Evolutionary conservation across 208 protist species (phyloP).

Genomic region (Trypanosoma lewisi): DNA sequence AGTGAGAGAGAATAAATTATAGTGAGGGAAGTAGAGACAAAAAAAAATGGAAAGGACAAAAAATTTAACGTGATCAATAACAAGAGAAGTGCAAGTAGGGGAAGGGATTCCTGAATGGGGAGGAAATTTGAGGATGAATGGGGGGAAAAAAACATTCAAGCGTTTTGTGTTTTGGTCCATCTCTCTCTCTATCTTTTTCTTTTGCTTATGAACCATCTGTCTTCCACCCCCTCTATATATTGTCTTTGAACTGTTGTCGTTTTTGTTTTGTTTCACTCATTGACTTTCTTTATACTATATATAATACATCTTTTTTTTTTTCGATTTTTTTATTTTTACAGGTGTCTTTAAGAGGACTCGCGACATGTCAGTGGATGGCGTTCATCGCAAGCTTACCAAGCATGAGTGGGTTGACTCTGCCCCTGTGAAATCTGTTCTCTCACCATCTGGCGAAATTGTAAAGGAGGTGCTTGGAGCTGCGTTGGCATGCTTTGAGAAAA

Average conservation of each 20-base stretch:
- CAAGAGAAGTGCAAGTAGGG: too few species aligned
- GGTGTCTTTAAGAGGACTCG: neutral
- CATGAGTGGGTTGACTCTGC: slow-evolving; percentile 31
- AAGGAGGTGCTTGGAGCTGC: slow-evolving; percentile 26
- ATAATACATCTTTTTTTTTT: neutral
- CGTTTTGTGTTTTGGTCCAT: too few species aligned
- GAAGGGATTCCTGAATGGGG: too few species aligned
- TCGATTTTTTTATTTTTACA: neutral
- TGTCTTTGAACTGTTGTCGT: neutral
- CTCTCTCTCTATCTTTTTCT: too few species aligned
- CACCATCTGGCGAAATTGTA: slow-evolving; percentile 2
- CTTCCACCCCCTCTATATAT: too few species aligned
- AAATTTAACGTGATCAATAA: too few species aligned
- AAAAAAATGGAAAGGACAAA: too few species aligned
- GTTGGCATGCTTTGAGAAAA: slow-evolving; percentile 27
- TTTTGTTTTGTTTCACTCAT: neutral
- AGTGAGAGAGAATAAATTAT: too few species aligned
- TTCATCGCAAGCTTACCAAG: slow-evolving; percentile 31
- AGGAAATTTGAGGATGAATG: too few species aligned
- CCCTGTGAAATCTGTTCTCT: slow-evolving; percentile 9
- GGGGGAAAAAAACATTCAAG: too few species aligned
- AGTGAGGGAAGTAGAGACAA: too few species aligned
- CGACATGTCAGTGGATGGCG: slow-evolving; percentile 13
- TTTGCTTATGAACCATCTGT: too few species aligned
- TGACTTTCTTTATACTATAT: neutral